A percentile compares a stretch with the other conserved stretches of the same genome.
Conservation (phyloP, 1,284 basidiomycete species). For the Moesziomyces antarcticus region DNA sequence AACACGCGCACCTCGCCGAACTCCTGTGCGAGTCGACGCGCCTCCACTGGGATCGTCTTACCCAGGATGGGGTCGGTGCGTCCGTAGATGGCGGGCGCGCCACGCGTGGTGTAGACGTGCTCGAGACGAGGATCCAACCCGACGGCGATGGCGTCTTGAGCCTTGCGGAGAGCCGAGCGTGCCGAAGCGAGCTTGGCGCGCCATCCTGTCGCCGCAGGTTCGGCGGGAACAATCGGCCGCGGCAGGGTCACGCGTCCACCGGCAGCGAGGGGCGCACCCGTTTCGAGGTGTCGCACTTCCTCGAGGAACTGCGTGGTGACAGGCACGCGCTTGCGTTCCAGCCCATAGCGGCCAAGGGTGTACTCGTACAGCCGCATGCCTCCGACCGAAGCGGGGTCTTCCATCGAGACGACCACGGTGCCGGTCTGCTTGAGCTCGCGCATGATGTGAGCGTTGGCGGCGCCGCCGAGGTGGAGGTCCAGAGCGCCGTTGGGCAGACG, state of each 20-base stretch:
- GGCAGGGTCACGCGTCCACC: no score
- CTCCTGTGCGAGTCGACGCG: conserved; percentile 6
- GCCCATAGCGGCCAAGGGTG: background rate
- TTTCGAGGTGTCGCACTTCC: background rate
- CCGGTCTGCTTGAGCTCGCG: background rate
- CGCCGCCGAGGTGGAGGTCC: background rate
- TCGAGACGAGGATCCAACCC: background rate
- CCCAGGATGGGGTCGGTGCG: background rate
- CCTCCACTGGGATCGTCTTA: conserved; percentile 2
- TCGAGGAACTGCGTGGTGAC: background rate
- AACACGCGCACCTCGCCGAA: conserved; percentile 11
- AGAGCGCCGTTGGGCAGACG: background rate
- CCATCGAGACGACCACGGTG: background rate
- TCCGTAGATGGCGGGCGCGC: conserved; percentile 2
- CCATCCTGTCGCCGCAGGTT: background rate
- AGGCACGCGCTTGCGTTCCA: background rate
- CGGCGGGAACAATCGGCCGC: no score
- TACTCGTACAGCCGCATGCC: background rate
- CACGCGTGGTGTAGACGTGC: conserved; percentile 9
- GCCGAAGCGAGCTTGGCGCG: background rate
- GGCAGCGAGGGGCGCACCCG: no score
- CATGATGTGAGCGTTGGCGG: background rate
- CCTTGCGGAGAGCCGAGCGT: background rate
- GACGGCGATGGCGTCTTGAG: background rate
- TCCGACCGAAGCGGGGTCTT: background rate